Conservation (phyloP, 148 eudicot species). For the Vaccinium corymbosum region DNA sequence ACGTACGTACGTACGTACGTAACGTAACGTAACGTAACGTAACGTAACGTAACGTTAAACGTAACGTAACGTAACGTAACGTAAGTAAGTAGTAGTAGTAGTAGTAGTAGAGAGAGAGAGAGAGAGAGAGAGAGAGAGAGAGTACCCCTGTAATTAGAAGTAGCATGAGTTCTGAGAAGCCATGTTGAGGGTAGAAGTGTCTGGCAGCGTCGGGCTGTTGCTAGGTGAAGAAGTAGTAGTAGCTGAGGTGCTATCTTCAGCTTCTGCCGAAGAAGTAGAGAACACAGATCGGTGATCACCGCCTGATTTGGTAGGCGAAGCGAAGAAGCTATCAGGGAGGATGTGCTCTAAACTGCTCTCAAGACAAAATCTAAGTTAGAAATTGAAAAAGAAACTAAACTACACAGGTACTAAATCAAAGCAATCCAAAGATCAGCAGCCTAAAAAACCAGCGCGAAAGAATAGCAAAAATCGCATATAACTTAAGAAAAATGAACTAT, state of each 20-base stretch:
- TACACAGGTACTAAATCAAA: background rate
- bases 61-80: too few relatives aligned
- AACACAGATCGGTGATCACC: slow-evolving; percentile 38
- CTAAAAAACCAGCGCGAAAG: background rate
- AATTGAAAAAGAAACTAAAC: slow-evolving; percentile 3
- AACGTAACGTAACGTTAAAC: too few relatives aligned
- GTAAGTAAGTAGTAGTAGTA: too few relatives aligned
- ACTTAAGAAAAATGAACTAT: background rate
- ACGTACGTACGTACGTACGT: too few relatives aligned
- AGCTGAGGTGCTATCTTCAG: slow-evolving; percentile 27
- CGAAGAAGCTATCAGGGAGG: slow-evolving; percentile 78
- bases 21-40: too few relatives aligned
- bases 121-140: background rate
- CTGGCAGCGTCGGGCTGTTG: slow-evolving; percentile 29
- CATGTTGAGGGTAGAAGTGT: slow-evolving; percentile 33
- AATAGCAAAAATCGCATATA: background rate
- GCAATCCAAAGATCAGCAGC: background rate
- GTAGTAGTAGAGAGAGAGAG: background rate
- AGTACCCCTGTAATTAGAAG: slow-evolving; percentile 64
- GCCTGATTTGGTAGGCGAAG: slow-evolving; percentile 69
- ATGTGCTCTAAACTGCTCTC: slow-evolving; percentile 71
- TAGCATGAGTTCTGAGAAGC: slow-evolving; percentile 4
- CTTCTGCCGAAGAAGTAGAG: slow-evolving; percentile 31
- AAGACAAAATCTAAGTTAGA: background rate
- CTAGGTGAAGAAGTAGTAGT: slow-evolving; percentile 31